These are phyloP conservation scores for Lyophyllum decastes DNA, from an alignment of 768 basidiomycete genomes.

Conservation along the genomic window DNA sequence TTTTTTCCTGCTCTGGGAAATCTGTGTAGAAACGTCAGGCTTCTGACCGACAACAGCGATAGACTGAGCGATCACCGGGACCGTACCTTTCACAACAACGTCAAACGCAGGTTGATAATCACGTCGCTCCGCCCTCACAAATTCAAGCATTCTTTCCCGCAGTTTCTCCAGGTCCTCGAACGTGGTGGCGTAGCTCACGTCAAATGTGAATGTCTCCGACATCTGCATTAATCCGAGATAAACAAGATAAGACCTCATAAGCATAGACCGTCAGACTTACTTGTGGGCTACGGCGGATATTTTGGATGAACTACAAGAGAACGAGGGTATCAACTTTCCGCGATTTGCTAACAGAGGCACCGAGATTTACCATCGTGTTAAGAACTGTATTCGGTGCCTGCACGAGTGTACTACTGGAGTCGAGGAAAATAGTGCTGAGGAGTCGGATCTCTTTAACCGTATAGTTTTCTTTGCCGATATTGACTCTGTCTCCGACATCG, in stretches of 20 bases:
- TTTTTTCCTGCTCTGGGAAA: conserved; percentile 78
- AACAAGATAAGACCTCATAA: neutral
- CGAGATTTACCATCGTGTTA: conserved; percentile 48
- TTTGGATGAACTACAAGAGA: conserved; percentile 59
- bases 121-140: conserved; percentile 67
- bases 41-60: neutral
- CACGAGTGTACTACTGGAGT: conserved; percentile 58
- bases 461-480: conserved; percentile 52
- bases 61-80: neutral
- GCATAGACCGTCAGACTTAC: conserved; percentile 27
- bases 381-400: conserved; percentile 71
- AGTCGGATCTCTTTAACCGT: conserved; percentile 89
- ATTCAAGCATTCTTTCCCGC: conserved; percentile 77
- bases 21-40: conserved; percentile 38
- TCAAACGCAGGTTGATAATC: conserved; percentile 82
- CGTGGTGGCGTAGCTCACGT: conserved; percentile 74
- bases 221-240: conserved; percentile 37
- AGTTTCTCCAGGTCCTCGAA: conserved; percentile 83
- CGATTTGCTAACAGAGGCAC: neutral
- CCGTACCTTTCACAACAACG: conserved; percentile 59
- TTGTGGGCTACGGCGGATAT: conserved; percentile 71
- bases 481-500: conserved; percentile 79
- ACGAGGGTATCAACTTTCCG: neutral
- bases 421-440: conserved; percentile 73
- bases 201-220: conserved; percentile 81